Evolutionary conservation across 2,329 filamentous ascomycete genomes (phyloP), one percentile per base, ranked within the genome.

Genomic region (Curvularia verruculosa): DNA sequence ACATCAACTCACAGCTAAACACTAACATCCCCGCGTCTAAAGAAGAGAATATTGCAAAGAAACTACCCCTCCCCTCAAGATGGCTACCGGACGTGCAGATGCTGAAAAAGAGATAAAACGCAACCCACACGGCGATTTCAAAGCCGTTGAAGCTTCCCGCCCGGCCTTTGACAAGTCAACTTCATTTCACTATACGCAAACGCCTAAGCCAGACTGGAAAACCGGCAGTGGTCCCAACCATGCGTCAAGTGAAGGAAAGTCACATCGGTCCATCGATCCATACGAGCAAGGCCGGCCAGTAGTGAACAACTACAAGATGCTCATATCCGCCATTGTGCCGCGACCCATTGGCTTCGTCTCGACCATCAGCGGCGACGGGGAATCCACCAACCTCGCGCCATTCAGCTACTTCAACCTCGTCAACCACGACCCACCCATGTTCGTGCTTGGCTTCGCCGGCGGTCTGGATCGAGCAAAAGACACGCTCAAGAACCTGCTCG

Each of bases 381-480:
- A 62, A 49, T 81, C 78, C 26, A 86, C 85, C 15, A 98, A 97
- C 77, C 83, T 97, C 2, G 91, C 93, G 0, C 93, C 92, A 0
- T 96, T 95, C 76, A 90, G 86, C 71, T 97, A 95, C 80, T 92
- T 92, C 75, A 89, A 92, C 74, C 77, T 96, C 60, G 83, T 96
- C 64, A 87, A 87, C 75, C 90, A 95, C 74, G 93, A 97, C 73
- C 94, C 93, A 4, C 93, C 93, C 0, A 81, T 96, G 41, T 96
- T 97, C 75, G 84, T 86, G 8, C 79, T 89, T 5, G 85, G 86
- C 0, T 86, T 87, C 56, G 79, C 82, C 0, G 85, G 84, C 1
- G 82, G 83, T 1, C 78, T 82, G 52, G 80, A 83, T 21, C 76
- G 79, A 3, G 86, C 89, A 19, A 97, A 96, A 77, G 93, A 97